phyloP scores from a whole-genome alignment of 169 alveolate genomes.

The Perkinsus chesapeaki region DNA sequence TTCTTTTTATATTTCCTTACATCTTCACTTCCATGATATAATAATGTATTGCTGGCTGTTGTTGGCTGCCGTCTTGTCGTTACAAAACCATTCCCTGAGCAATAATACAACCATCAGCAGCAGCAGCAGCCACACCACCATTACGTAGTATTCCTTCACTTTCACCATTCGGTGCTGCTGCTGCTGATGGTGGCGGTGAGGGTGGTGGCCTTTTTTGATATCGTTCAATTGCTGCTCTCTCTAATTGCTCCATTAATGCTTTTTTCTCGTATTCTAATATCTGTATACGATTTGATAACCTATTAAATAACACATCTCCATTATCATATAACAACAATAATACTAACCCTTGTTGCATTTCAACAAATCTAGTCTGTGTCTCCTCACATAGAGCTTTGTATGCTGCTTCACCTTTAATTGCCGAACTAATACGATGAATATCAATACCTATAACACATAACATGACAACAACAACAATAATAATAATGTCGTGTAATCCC shows the following conservation, averaged over 20 bases:
- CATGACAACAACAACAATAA: too few relatives aligned
- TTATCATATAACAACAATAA: neutral
- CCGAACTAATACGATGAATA: neutral
- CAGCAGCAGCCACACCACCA: neutral
- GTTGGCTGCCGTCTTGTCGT: neutral
- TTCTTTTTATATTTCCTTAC: neutral
- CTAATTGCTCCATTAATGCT: neutral
- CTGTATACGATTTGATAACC: neutral
- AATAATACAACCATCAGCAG: neutral
- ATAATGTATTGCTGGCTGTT: too few relatives aligned
- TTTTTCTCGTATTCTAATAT: neutral
- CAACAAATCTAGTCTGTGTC: neutral
- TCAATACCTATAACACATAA: neutral
- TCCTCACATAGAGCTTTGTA: neutral
- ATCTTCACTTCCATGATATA: too few relatives aligned
- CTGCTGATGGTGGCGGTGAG: too few relatives aligned
- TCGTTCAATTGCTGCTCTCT: too few relatives aligned
- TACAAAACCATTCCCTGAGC: neutral
- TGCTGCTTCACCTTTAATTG: neutral
- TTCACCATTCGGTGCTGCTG: too few relatives aligned
- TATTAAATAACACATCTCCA: neutral
- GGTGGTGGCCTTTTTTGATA: too few relatives aligned
- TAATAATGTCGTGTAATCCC: too few relatives aligned
- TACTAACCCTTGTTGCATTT: neutral
- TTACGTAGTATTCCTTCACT: neutral